Percentiles rank a stretch among this genome's conserved stretches.
Conservation (phyloP, 148 eudicot species). For the Silene latifolia region DNA sequence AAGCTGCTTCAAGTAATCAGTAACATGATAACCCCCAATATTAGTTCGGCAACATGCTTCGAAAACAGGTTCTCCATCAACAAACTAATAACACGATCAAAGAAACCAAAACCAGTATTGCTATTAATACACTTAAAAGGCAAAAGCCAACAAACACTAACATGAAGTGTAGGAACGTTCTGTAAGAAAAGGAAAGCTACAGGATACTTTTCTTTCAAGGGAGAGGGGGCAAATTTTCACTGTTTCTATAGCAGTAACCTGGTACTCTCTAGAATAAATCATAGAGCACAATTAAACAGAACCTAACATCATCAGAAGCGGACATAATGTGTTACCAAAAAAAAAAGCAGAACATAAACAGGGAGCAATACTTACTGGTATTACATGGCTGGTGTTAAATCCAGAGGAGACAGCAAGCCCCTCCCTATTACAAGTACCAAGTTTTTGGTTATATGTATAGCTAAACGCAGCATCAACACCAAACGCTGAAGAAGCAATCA, state of each 20-base stretch:
- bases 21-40: conserved; percentile 96
- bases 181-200: not conserved
- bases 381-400: conserved; percentile 87
- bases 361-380: conserved; percentile 59
- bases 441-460: conserved; percentile 73
- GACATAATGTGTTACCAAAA: not conserved
- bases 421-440: conserved; percentile 66
- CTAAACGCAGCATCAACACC: conserved; percentile 98
- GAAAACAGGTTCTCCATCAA: conserved; percentile 87
- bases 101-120: conserved; percentile 2
- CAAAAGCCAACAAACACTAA: conserved; percentile 6
- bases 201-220: too few relatives aligned
- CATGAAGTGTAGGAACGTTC: not conserved
- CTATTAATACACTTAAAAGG: not conserved
- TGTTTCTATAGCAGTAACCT: not conserved
- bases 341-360: not conserved
- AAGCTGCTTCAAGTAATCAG: conserved; percentile 95
- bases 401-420: conserved; percentile 87
- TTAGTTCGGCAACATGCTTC: conserved; percentile 95
- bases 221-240: too few relatives aligned
- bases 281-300: conserved; percentile 1
- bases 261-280: not conserved
- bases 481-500: conserved; percentile 51
- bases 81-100: conserved; percentile 49
- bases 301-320: not conserved